These are phyloP conservation scores for Thalassiosira mediterranea DNA, from an alignment of 352 stramenopile species.

Conservation along the genomic window DNA sequence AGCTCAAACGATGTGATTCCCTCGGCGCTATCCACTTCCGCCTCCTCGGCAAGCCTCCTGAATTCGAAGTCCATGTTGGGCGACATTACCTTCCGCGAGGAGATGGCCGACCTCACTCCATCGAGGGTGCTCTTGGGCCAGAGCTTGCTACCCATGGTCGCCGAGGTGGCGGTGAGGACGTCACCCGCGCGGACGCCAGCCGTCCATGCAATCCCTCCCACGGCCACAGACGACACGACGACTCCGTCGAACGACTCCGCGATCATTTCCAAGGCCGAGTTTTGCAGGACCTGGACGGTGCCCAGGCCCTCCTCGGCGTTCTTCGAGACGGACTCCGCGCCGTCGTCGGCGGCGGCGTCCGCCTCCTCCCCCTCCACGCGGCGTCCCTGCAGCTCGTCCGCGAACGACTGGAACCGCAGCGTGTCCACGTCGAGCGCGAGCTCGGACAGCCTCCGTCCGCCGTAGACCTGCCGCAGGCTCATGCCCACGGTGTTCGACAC, in stretches of 20 bases:
- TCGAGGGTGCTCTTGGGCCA: slow-evolving; percentile 82
- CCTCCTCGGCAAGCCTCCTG: slow-evolving; percentile 23
- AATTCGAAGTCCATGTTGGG: slow-evolving; percentile 67
- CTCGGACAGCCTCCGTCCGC: slow-evolving; percentile 57
- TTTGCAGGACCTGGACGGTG: slow-evolving; percentile 51
- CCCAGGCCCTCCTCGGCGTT: slow-evolving; percentile 1
- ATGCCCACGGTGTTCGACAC: slow-evolving; percentile 62
- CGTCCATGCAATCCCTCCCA: slow-evolving; percentile 60
- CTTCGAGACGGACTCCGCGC: slow-evolving; percentile 2
- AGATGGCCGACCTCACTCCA: slow-evolving; percentile 75
- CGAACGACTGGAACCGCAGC: slow-evolving; percentile 59
- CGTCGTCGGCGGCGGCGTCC: slow-evolving; percentile 26
- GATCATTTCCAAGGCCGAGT: slow-evolving; percentile 33
- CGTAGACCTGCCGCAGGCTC: slow-evolving; percentile 64
- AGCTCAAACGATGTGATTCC: slow-evolving; percentile 62
- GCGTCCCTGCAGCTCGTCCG: slow-evolving; percentile 54
- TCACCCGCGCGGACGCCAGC: slow-evolving; percentile 74
- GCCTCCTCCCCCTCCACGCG: slow-evolving; percentile 24
- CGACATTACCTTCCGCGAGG: slow-evolving; percentile 63
- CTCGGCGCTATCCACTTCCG: slow-evolving; percentile 6
- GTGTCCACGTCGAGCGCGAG: slow-evolving; percentile 71
- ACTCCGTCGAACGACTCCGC: slow-evolving; percentile 64
- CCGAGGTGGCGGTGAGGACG: slow-evolving; percentile 67
- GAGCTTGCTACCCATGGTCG: slow-evolving; percentile 67
- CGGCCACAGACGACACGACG: slow-evolving; percentile 65